Evolutionary conservation across 23 red algal species (phyloP), one percentile per base, ranked within the genome.

Genomic region (Gracilaria domingensis): DNA sequence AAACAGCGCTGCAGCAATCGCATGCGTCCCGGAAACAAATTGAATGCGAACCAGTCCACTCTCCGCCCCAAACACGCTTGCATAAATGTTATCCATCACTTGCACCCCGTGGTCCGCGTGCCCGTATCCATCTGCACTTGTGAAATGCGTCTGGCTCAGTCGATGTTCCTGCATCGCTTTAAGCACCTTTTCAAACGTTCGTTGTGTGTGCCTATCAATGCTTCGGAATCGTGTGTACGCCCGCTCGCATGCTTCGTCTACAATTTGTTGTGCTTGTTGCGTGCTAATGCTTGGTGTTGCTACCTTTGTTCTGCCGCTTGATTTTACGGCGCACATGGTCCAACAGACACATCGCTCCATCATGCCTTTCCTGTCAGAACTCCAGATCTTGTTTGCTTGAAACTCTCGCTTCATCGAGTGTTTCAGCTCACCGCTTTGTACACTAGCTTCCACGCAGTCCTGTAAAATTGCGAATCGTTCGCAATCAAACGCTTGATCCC

Each of bases 81-180:
- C 87, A 59, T 95, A 95, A 18, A 95, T 50, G 8, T 67, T 64
- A 51, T 98, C 96, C 21, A 98, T 9, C 2, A 82, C 79, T 11
- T 98, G 86, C 40, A 91, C 80, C 21, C 91, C 92, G 24, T 79
- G 75, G 60, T 98, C 96, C 18, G 88, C 85, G 61, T 98, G 96
- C 12, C 92, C 96, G 49, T 98, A 98, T 51, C 96, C 92, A 56
- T 92, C 90, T 17, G 79, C 74, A 48, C 37, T 86, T 24, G 82
- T 60, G 88, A 98, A 98, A 32, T 92, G 82, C 3, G 51, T 35
- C 73, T 67, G 64, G 35, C 86, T 73, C 18, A 98, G 29, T 28
- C 92, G 77, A 30, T 95, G 57, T 47, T 24, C 33, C 28, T 79
- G 34, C 72, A 93, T 91, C 29, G 91, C 66, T 39, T 91, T 71